Conservation (phyloP, 768 basidiomycete species). For the Phlebiopsis flavidoalba region DNA sequence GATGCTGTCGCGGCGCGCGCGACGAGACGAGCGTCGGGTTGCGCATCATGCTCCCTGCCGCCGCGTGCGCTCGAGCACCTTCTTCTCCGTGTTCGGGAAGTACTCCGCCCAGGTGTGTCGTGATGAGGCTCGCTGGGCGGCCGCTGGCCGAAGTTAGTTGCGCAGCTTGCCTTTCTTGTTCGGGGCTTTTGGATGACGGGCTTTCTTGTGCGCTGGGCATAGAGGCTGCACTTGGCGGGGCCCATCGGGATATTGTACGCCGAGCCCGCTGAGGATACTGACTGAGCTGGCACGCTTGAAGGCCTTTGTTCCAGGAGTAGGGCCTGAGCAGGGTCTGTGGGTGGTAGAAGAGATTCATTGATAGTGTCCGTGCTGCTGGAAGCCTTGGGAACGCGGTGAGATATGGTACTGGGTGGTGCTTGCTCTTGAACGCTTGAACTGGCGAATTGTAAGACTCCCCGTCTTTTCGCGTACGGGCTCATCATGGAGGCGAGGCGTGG, state of each 20-base stretch:
- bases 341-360: conserved; percentile 11
- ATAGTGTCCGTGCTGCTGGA: conserved; percentile 5
- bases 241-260: conserved; percentile 75
- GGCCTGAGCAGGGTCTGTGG: neutral
- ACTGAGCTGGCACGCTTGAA: conserved; percentile 92
- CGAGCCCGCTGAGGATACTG: conserved; percentile 90
- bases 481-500: conserved; percentile 68
- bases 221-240: conserved; percentile 50
- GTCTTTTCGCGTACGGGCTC: conserved; percentile 75
- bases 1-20: conserved; percentile 45
- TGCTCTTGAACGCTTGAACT: conserved; percentile 37
- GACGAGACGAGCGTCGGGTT: conserved; percentile 25
- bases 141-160: conserved; percentile 97
- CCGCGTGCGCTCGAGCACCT: conserved; percentile 81
- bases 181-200: conserved; percentile 23
- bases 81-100: conserved; percentile 93
- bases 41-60: conserved; percentile 85
- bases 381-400: conserved; percentile 15
- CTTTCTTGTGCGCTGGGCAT: conserved; percentile 24
- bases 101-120: conserved; percentile 76
- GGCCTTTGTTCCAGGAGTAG: conserved; percentile 30
- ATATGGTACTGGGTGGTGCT: conserved; percentile 28
- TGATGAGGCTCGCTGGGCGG: conserved; percentile 85
- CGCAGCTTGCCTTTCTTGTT: conserved; percentile 60
- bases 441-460: conserved; percentile 75